phyloP scores from a whole-genome alignment of 306 rosid species.

The Trichosanthes cucumerina region DNA sequence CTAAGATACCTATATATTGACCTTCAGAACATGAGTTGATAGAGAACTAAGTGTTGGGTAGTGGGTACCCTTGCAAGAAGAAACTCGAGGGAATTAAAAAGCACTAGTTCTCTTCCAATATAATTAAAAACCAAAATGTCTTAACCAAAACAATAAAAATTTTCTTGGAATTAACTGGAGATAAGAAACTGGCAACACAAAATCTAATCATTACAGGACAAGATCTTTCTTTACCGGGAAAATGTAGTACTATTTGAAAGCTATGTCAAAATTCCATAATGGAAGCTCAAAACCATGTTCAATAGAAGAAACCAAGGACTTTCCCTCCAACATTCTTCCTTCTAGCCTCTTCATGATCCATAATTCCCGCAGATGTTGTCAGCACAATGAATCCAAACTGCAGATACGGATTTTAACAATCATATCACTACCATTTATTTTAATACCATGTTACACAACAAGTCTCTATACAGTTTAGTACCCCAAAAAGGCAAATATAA shows the following conservation, averaged over 20 bases:
- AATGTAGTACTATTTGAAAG: neutral
- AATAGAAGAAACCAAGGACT: slow-evolving; percentile 17
- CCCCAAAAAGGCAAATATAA: neutral
- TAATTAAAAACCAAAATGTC: slow-evolving; percentile 2
- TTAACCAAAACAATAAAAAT: neutral
- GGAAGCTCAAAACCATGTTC: slow-evolving; percentile 4
- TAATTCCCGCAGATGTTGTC: slow-evolving; percentile 15
- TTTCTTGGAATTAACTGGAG: neutral
- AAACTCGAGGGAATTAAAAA: neutral
- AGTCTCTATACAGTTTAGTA: neutral
- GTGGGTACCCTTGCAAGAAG: neutral
- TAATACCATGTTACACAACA: neutral
- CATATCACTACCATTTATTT: neutral
- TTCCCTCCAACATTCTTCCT: slow-evolving; percentile 17
- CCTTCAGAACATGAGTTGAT: neutral
- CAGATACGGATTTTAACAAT: neutral
- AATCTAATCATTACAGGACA: neutral
- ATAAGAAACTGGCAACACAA: slow-evolving; percentile 3
- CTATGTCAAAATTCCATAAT: slow-evolving; percentile 3
- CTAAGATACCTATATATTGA: neutral
- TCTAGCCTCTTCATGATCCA: slow-evolving; percentile 18
- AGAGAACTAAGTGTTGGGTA: neutral
- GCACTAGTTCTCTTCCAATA: slow-evolving; percentile 2
- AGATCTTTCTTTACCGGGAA: slow-evolving; percentile 1
- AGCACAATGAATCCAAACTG: slow-evolving; percentile 16